Evolutionary conservation across 73 alveolate species (phyloP).

Genomic region (Durusdinium trenchii): DNA sequence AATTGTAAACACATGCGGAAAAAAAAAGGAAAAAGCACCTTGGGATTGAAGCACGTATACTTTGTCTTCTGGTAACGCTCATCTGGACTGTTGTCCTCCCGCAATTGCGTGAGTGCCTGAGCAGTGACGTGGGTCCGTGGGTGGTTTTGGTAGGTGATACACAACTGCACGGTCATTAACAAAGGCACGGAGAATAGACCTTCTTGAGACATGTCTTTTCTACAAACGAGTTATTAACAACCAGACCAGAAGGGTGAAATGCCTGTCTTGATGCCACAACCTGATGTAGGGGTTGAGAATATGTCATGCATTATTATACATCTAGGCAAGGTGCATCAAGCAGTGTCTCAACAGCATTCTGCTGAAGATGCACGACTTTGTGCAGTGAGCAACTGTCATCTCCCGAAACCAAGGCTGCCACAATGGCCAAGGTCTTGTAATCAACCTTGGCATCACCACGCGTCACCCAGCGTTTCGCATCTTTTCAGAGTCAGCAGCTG

Average conservation of each 20-base stretch:
- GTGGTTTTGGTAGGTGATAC: background rate
- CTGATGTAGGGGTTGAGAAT: too few relatives aligned
- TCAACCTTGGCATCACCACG: constrained; percentile 94
- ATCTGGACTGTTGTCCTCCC: constrained; percentile 96
- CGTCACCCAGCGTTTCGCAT: background rate
- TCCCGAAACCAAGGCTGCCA: background rate
- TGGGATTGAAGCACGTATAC: constrained; percentile 99
- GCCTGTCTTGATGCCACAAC: background rate
- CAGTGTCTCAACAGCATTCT: background rate
- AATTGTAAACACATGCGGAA: background rate
- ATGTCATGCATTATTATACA: too few relatives aligned
- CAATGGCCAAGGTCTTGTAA: constrained; percentile 98
- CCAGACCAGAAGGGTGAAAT: background rate
- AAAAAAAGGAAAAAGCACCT: constrained; percentile 64
- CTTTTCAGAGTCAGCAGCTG: background rate
- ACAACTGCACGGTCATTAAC: too few relatives aligned
- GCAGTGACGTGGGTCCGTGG: background rate
- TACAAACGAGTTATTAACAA: background rate
- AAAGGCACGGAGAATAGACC: too few relatives aligned
- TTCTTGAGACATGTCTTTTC: too few relatives aligned
- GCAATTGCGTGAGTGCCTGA: constrained; percentile 96
- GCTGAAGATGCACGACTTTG: background rate
- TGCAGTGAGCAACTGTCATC: background rate
- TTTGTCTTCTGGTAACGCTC: constrained; percentile 98
- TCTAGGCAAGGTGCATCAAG: background rate